Conservation (phyloP, 140 eudicot species). For the Erigeron philadelphicus region DNA sequence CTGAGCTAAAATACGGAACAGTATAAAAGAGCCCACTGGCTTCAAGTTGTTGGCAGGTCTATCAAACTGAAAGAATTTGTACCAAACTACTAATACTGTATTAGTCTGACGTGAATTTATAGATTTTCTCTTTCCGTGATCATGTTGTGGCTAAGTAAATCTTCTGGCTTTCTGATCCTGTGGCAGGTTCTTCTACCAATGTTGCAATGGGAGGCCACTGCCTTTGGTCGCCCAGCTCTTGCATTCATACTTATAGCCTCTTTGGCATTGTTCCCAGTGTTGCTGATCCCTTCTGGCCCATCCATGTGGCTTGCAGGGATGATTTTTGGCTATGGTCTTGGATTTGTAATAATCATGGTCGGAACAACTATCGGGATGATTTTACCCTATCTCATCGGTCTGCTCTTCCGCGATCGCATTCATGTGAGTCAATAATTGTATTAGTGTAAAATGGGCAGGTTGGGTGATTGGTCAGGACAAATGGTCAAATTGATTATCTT, state of each 20-base stretch:
- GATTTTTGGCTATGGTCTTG: conserved; percentile 93
- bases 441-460: neutral
- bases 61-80: too few species aligned
- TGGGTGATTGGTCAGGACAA: neutral
- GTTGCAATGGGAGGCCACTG: conserved; percentile 91
- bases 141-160: neutral
- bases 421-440: conserved; percentile 53
- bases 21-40: neutral
- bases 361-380: conserved; percentile 93
- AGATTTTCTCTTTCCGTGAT: neutral
- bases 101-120: neutral
- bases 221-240: conserved; percentile 88
- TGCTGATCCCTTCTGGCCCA: conserved; percentile 88
- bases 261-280: conserved; percentile 78
- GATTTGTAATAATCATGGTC: conserved; percentile 86
- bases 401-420: conserved; percentile 73
- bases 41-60: too few species aligned
- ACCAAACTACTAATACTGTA: too few species aligned
- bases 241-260: conserved; percentile 81
- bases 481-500: neutral
- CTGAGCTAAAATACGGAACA: too few species aligned
- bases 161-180: conserved; percentile 9
- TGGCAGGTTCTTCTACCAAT: conserved; percentile 71
- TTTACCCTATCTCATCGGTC: conserved; percentile 71
- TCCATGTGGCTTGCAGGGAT: conserved; percentile 98